A percentile compares a stretch with the other conserved stretches of the same genome.
Conservation (phyloP, 768 basidiomycete genomes). For the Boletus huronensis region DNA sequence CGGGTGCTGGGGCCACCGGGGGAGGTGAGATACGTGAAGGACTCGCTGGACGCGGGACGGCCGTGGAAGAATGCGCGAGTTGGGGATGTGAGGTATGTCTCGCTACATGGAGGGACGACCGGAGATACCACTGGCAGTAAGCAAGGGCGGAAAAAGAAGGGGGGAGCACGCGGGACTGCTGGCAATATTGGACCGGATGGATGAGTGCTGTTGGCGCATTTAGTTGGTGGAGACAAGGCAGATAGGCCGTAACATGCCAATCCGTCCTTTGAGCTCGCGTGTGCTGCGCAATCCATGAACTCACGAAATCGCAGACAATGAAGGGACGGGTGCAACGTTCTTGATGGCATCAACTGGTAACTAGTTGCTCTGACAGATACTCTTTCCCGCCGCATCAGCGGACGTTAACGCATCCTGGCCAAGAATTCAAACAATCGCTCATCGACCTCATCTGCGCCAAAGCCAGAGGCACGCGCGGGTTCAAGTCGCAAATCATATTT, state of each 20-base stretch:
- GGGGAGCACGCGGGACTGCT: not conserved
- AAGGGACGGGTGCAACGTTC: too few species aligned
- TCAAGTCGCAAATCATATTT: too few species aligned
- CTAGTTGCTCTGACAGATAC: too few species aligned
- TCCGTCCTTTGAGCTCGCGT: not conserved
- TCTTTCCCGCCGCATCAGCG: too few species aligned
- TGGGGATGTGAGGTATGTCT: conserved; percentile 37
- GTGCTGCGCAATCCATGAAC: not conserved
- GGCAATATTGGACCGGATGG: not conserved
- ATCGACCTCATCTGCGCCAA: too few species aligned
- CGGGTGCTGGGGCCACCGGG: conserved; percentile 40
- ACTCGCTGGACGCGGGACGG: conserved; percentile 24
- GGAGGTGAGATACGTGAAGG: conserved; percentile 37
- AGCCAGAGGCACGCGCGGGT: too few species aligned
- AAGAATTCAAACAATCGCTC: too few species aligned
- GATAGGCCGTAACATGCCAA: not conserved
- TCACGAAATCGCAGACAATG: not conserved
- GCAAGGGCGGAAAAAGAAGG: conserved; percentile 1
- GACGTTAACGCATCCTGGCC: too few species aligned
- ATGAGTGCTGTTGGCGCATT: not conserved
- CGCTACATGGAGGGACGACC: conserved; percentile 17
- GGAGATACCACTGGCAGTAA: not conserved
- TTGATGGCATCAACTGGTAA: too few species aligned
- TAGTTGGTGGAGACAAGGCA: not conserved
- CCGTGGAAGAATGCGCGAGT: conserved; percentile 46